Conservation (phyloP, 2,329 filamentous ascomycete species). For the Pseudogymnoascus sp. region DNA sequence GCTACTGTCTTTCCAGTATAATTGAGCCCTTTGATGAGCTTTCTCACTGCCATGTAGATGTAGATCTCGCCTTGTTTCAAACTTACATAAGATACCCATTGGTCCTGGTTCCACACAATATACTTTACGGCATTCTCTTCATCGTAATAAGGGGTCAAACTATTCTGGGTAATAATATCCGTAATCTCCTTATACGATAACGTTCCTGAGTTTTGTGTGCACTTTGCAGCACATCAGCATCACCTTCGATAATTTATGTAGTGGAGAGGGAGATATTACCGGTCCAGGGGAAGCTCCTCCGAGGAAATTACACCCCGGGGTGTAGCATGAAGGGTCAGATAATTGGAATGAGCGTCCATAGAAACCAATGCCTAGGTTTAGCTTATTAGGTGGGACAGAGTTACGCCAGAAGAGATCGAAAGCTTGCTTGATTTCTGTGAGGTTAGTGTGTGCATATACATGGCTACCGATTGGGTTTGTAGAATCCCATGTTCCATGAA, state of each 20-base stretch:
- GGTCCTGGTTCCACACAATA: constrained; percentile 28
- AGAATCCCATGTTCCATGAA: constrained; percentile 12
- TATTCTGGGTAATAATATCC: constrained; percentile 20
- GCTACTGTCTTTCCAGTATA: constrained; percentile 11
- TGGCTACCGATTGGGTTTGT: constrained; percentile 4
- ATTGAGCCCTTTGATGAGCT: not conserved
- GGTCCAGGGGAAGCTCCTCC: constrained; percentile 10
- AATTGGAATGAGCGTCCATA: constrained; percentile 14
- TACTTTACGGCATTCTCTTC: constrained; percentile 27
- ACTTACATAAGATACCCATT: constrained; percentile 31
- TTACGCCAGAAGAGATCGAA: constrained; percentile 14
- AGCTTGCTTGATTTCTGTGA: constrained; percentile 12
- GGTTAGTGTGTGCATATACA: constrained; percentile 13
- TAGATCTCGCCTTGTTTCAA: not conserved
- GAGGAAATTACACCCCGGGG: constrained; percentile 11
- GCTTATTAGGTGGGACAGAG: constrained; percentile 9
- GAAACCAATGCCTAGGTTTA: constrained; percentile 12
- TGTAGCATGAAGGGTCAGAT: constrained; percentile 6
- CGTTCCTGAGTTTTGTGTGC: constrained; percentile 26
- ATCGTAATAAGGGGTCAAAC: constrained; percentile 14
- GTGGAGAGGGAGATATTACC: not conserved
- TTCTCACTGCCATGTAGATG: not conserved
- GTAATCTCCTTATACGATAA: constrained; percentile 31
- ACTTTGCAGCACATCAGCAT: constrained; percentile 19
- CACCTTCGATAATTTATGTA: not conserved